Evolutionary conservation across 2,329 filamentous ascomycete genomes (phyloP), one percentile per base, ranked within the genome.

Genomic region (Bipolaris cookei): DNA sequence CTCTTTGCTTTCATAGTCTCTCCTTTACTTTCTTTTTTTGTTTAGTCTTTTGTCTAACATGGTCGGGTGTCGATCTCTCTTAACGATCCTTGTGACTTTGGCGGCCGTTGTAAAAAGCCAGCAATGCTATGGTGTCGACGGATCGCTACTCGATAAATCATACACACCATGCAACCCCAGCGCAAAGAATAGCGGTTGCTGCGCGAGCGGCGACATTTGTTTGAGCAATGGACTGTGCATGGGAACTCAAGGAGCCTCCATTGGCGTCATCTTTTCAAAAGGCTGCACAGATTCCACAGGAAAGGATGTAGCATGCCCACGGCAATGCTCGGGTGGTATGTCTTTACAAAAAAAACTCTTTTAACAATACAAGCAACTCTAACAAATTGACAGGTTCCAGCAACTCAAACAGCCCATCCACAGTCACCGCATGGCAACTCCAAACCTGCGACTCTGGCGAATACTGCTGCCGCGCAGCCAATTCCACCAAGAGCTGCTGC

Each of bases 211-310:
- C 25, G 73, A 76, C 41, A 58, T 76, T 10, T 75, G 73, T 38
- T 57, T 76, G 35, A 67, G 69, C 45, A 76, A 64, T 39, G 73
- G 72, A 10, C 47, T 75, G 18, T 76, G 73, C 49, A 72, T 75
- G 72, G 68, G 68, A 18, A 74, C 73, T 7, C 62, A 52, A 25
- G 58, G 59, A 14, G 57, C 64, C 46, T 68, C 59, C 25, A 63
- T 74, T 52, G 73, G 73, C 14, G 70, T 66, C 34, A 70, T 76
- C 51, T 74, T 69, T 65, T 70, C 74, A 38, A 57, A 51, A 54
- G 73, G 71, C n/a, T 76, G 73, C 65, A 76, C 73, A 34, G 73
- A 76, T 60, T 49, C 68, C 7, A 74, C 67, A 3, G 69, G 71
- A 7, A 64, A 65, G 28, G 68, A 70, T 51, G 55, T 51, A 8